phyloP scores from a whole-genome alignment of 2,329 filamentous ascomycete species.

The Akanthomyces lecanii region DNA sequence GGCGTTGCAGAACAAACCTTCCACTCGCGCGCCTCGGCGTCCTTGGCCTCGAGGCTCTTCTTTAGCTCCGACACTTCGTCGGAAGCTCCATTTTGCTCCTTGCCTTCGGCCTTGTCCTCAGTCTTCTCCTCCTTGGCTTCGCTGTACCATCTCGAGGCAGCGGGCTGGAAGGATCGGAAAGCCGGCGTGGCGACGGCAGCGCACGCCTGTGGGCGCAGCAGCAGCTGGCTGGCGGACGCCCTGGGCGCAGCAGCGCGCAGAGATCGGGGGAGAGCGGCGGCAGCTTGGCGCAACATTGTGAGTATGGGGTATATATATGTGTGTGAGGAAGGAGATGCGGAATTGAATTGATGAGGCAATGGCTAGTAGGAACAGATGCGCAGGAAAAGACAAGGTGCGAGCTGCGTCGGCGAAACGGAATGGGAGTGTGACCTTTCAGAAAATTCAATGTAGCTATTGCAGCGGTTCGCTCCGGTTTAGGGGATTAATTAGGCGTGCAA shows the following conservation, averaged over 20 bases:
- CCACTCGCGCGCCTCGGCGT: conserved; percentile 61
- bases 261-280: conserved; percentile 41
- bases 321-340: conserved; percentile 8
- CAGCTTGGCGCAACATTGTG: conserved; percentile 45
- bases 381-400: neutral
- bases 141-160: conserved; percentile 45
- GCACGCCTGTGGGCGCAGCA: conserved; percentile 35
- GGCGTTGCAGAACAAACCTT: conserved; percentile 59
- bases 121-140: conserved; percentile 36
- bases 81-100: conserved; percentile 27
- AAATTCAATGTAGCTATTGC: conserved; percentile 15
- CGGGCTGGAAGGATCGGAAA: conserved; percentile 34
- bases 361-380: neutral
- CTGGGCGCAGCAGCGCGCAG: conserved; percentile 39
- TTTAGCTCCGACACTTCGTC: conserved; percentile 43
- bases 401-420: neutral
- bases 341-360: conserved; percentile 13
- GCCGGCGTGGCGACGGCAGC: conserved; percentile 33
- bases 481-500: conserved; percentile 7
- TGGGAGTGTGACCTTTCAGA: conserved; percentile 13
- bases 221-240: conserved; percentile 32
- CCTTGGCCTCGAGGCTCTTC: conserved; percentile 50
- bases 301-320: neutral
- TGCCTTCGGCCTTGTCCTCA: conserved; percentile 23
- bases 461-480: conserved; percentile 19